phyloP scores from a whole-genome alignment of 305 asterid genomes.

The Fraxinus dipetala region DNA sequence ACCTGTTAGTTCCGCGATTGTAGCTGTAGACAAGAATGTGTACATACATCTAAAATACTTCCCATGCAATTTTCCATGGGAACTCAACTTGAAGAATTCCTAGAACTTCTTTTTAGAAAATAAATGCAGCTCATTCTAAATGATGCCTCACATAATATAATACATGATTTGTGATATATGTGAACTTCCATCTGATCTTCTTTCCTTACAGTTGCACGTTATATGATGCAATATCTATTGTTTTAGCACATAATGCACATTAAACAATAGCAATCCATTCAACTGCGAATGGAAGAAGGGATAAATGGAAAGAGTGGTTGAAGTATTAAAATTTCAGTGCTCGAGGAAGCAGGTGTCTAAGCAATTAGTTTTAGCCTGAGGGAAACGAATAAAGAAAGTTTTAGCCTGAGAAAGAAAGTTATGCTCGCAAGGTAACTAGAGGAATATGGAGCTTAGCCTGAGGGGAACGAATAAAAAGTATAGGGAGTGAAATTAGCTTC shows the following conservation, averaged over 20 bases:
- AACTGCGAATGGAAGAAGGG: background rate
- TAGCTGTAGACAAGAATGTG: background rate
- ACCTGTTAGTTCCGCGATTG: background rate
- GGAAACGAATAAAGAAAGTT: no score
- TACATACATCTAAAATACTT: background rate
- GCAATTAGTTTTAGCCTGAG: background rate
- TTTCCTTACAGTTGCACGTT: background rate
- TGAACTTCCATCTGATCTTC: background rate
- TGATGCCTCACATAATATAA: background rate
- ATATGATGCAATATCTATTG: background rate
- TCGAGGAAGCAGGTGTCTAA: background rate
- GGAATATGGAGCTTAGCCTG: background rate
- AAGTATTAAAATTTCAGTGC: background rate
- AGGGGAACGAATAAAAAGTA: background rate
- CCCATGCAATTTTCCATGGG: background rate
- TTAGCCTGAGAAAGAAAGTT: background rate
- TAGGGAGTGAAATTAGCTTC: background rate
- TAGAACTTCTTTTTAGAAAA: background rate
- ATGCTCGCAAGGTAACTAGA: background rate
- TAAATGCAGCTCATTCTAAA: background rate
- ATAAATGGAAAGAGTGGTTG: background rate
- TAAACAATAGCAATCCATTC: background rate
- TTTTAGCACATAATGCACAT: background rate
- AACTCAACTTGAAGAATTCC: background rate
- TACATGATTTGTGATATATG: background rate